phyloP scores from a whole-genome alignment of 257 asterid genomes.

The Solanum clarkiae region DNA sequence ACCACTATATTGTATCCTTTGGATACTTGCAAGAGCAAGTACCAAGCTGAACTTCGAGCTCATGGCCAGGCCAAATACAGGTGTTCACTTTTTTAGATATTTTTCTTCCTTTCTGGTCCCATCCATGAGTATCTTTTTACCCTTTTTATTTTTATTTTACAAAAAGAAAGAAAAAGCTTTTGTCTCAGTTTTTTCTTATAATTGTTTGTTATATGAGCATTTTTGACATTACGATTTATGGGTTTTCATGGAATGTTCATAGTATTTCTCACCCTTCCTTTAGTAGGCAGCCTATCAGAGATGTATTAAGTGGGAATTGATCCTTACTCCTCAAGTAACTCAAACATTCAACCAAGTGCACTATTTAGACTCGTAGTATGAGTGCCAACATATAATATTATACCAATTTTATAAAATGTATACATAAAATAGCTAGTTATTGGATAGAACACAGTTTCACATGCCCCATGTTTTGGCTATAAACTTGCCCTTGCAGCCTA shows the following conservation, averaged over 20 bases:
- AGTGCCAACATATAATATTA: background rate
- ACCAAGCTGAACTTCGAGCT: slow-evolving; percentile 81
- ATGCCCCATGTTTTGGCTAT: background rate
- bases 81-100: slow-evolving; percentile 10
- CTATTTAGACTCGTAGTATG: background rate
- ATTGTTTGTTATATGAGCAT: background rate
- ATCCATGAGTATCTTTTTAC: background rate
- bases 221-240: background rate
- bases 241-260: background rate
- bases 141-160: background rate
- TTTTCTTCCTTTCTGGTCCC: background rate
- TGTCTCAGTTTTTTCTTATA: background rate
- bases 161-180: background rate
- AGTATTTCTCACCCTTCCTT: background rate
- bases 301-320: background rate
- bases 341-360: background rate
- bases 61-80: slow-evolving; percentile 66
- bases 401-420: too few species aligned
- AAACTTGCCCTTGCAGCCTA: background rate
- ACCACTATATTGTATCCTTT: slow-evolving; percentile 82
- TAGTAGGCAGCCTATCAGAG: background rate
- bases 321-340: background rate
- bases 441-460: background rate
- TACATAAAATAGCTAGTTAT: too few species aligned
- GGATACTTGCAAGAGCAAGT: slow-evolving; percentile 91